These are phyloP conservation scores for Aspergillus caelatus DNA, from an alignment of 2,329 filamentous ascomycete genomes.

Conservation along the genomic window DNA sequence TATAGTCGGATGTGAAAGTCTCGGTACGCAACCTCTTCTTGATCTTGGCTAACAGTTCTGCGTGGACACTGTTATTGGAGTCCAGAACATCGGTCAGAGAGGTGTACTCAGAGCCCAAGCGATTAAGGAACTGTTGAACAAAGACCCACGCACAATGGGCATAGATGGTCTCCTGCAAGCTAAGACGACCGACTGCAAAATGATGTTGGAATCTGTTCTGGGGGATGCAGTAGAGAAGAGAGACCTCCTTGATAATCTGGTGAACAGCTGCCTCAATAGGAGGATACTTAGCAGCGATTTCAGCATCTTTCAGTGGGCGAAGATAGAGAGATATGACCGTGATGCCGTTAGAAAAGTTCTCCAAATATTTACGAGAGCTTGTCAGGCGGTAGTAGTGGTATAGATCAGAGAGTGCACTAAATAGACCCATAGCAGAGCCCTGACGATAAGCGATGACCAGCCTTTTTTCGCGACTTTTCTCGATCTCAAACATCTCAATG, in stretches of 20 bases:
- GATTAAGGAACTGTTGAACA: slow-evolving; percentile 96
- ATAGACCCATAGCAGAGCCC: slow-evolving; percentile 86
- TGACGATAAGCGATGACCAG: slow-evolving; percentile 94
- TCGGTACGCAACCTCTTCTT: slow-evolving; percentile 94
- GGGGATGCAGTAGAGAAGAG: slow-evolving; percentile 93
- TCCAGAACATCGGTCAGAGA: slow-evolving; percentile 83
- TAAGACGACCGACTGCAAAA: slow-evolving; percentile 83
- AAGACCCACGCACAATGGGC: slow-evolving; percentile 98
- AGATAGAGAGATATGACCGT: slow-evolving; percentile 97
- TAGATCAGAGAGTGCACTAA: slow-evolving; percentile 91
- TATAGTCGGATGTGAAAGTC: slow-evolving; percentile 98
- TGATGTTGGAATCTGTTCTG: slow-evolving; percentile 94
- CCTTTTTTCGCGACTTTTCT: slow-evolving; percentile 87
- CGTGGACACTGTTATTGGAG: slow-evolving; percentile 77
- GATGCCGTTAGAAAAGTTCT: slow-evolving; percentile 98
- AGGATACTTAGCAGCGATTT: slow-evolving; percentile 63
- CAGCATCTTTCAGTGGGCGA: slow-evolving; percentile 66
- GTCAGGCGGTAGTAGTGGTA: slow-evolving; percentile 99
- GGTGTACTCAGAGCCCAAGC: slow-evolving; percentile 86
- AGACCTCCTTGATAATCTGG: slow-evolving; percentile 98
- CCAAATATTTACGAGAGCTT: slow-evolving; percentile 93
- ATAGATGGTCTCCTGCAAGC: slow-evolving; percentile 95
- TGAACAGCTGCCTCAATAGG: slow-evolving; percentile 93
- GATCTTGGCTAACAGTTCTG: slow-evolving; percentile 85
- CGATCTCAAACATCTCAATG: slow-evolving; percentile 97